These are phyloP conservation scores for Chrysoporthe austroafricana DNA, from an alignment of 2,329 filamentous ascomycete species.

Conservation along the genomic window DNA sequence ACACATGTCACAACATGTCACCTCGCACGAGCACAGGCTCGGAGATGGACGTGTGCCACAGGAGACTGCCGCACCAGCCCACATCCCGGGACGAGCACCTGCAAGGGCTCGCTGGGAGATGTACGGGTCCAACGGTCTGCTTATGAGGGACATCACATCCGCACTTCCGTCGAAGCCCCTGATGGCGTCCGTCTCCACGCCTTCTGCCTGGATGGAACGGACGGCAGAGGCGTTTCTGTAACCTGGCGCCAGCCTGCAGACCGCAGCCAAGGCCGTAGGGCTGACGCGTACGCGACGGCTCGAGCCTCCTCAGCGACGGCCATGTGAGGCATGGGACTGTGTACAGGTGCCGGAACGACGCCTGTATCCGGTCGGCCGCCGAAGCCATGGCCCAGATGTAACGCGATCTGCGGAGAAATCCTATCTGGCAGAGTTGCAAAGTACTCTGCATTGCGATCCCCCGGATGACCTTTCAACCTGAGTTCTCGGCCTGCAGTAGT, in stretches of 20 bases:
- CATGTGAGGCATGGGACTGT: not conserved
- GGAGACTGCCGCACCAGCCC: too few relatives aligned
- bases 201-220: not conserved
- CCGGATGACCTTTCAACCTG: not conserved
- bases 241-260: not conserved
- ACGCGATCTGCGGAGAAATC: not conserved
- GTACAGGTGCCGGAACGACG: not conserved
- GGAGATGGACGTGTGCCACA: too few relatives aligned
- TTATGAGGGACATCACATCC: not conserved
- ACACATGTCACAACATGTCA: too few relatives aligned
- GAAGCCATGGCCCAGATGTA: not conserved
- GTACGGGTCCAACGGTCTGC: not conserved
- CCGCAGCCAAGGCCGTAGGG: not conserved
- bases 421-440: not conserved
- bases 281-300: not conserved
- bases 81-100: too few relatives aligned
- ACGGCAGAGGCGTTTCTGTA: not conserved
- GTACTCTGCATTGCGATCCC: not conserved
- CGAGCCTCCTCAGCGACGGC: not conserved
- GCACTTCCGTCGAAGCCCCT: not conserved
- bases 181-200: not conserved
- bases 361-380: not conserved
- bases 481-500: slow-evolving; percentile 2
- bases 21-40: too few relatives aligned
- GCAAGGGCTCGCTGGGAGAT: not conserved